These are phyloP conservation scores for Coemansia sp. DNA, from an alignment of 192 early-diverging fungal species.

Conservation along the genomic window DNA sequence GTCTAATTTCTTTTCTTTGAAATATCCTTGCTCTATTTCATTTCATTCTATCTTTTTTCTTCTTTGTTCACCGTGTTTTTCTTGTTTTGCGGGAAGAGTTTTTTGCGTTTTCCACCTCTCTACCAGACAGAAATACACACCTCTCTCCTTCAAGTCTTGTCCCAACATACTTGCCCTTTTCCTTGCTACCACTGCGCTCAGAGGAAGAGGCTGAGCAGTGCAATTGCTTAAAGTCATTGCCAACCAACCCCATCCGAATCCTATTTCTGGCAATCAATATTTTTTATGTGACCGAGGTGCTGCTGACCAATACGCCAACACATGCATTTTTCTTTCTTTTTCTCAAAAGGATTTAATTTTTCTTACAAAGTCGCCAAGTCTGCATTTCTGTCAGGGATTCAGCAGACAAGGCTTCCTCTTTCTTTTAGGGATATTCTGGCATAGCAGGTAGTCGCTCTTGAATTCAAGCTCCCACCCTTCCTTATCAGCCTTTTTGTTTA, in stretches of 20 bases:
- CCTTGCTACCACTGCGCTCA: not conserved
- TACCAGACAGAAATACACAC: not conserved
- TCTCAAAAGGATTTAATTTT: not conserved
- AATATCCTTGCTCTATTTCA: conserved; percentile 5
- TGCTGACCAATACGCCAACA: not conserved
- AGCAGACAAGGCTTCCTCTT: not conserved
- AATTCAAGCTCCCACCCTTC: not conserved
- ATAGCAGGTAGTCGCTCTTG: not conserved
- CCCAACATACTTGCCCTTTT: not conserved
- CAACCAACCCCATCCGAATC: not conserved
- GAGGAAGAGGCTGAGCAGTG: not conserved
- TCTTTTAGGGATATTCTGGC: not conserved
- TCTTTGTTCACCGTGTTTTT: conserved; percentile 9
- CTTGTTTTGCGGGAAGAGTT: not conserved
- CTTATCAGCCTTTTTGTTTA: not conserved
- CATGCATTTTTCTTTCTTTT: not conserved
- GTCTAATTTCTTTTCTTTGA: conserved; percentile 8
- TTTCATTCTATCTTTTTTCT: conserved; percentile 6
- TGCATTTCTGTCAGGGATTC: not conserved
- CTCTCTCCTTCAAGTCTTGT: not conserved
- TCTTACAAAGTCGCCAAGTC: not conserved
- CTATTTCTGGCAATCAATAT: not conserved
- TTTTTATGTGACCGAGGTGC: not conserved
- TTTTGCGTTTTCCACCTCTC: not conserved
- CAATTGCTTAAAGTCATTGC: not conserved